phyloP scores from a whole-genome alignment of 208 protist species.

The Crithidia bombi region DNA sequence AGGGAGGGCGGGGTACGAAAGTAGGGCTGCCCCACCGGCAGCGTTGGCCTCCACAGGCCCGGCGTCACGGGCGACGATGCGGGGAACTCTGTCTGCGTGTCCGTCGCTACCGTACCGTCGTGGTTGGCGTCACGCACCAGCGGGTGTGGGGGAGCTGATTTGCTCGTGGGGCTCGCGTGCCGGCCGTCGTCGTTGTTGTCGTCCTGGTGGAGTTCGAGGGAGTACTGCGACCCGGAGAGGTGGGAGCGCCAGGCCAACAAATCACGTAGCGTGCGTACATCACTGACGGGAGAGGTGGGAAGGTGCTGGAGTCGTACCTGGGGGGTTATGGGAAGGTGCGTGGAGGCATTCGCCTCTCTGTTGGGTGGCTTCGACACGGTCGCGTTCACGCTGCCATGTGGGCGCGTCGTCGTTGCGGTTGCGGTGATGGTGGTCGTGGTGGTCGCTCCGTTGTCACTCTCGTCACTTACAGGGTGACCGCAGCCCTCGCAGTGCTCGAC shows the following conservation, averaged over 20 bases:
- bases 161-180: neutral
- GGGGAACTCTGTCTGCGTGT: neutral
- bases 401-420: neutral
- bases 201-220: neutral
- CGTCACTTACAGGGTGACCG: neutral
- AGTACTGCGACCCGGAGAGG: slow-evolving; percentile 8
- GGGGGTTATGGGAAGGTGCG: neutral
- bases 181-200: neutral
- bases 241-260: slow-evolving; percentile 23
- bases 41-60: neutral
- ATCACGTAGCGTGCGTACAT: slow-evolving; percentile 19
- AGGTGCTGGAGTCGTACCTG: neutral
- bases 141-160: neutral
- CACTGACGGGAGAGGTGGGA: neutral
- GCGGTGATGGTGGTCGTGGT: neutral
- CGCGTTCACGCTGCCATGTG: neutral
- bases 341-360: neutral
- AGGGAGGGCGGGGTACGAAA: neutral
- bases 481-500: neutral
- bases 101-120: neutral
- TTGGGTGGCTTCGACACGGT: neutral
- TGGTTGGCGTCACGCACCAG: no score
- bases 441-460: neutral
- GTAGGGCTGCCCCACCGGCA: neutral
- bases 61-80: slow-evolving; percentile 1